phyloP scores from a whole-genome alignment of 2,329 filamentous ascomycete genomes.

The Ceratocystis eucalypticola region DNA sequence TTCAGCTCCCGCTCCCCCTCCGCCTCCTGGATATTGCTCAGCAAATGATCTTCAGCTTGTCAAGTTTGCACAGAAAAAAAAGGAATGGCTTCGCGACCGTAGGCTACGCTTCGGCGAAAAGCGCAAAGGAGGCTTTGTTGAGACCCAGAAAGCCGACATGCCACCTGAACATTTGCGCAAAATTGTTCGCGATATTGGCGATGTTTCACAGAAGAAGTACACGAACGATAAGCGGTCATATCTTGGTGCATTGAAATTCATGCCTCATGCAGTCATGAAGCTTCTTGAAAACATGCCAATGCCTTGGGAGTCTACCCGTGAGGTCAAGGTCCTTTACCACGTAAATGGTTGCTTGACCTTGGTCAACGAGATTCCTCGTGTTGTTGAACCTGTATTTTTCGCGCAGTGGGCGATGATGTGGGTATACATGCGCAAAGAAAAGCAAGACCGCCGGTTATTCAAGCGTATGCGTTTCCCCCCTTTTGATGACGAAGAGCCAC shows the following conservation, averaged over 20 bases:
- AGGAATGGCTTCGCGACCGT: slow-evolving; percentile 89
- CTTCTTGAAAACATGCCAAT: slow-evolving; percentile 98
- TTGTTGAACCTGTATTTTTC: slow-evolving; percentile 95
- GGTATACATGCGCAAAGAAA: slow-evolving; percentile 95
- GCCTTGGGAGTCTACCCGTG: slow-evolving; percentile 93
- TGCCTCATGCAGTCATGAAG: slow-evolving; percentile 97
- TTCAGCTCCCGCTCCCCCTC: slow-evolving; percentile 50
- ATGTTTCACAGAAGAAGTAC: slow-evolving; percentile 99
- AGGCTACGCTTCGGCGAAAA: slow-evolving; percentile 93
- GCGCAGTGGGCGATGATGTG: slow-evolving; percentile 99
- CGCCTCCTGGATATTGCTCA: slow-evolving; percentile 74
- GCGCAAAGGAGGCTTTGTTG: slow-evolving; percentile 87
- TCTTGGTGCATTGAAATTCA: slow-evolving; percentile 92
- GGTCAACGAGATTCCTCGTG: slow-evolving; percentile 90
- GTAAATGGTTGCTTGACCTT: slow-evolving; percentile 94
- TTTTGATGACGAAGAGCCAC: slow-evolving; percentile 96
- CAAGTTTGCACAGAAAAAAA: slow-evolving; percentile 98
- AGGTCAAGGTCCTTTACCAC: slow-evolving; percentile 96
- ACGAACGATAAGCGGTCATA: slow-evolving; percentile 97
- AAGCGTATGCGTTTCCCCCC: slow-evolving; percentile 98
- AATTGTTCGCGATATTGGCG: slow-evolving; percentile 95
- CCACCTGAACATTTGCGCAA: slow-evolving; percentile 96
- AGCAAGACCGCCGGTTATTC: slow-evolving; percentile 89
- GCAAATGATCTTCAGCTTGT: slow-evolving; percentile 70
- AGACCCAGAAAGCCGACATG: slow-evolving; percentile 98